phyloP scores from a whole-genome alignment of 148 eudicot genomes.

The Silene latifolia region DNA sequence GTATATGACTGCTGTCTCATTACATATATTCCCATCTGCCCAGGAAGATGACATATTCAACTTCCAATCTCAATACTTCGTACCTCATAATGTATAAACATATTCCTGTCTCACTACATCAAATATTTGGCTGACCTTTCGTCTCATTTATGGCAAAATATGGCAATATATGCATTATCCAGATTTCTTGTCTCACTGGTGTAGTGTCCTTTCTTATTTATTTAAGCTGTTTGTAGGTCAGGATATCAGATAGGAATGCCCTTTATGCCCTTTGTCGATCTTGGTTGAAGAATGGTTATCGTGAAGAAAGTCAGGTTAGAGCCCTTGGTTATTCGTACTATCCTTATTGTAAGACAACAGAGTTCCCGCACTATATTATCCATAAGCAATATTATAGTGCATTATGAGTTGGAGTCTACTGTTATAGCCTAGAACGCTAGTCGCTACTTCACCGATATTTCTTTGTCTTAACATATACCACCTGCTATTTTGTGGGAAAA shows the following conservation, averaged over 20 bases:
- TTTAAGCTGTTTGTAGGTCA: constrained; percentile 41
- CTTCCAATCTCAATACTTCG: neutral
- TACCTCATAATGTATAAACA: neutral
- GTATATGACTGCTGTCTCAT: neutral
- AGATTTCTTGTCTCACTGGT: neutral
- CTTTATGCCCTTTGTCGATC: constrained; percentile 78
- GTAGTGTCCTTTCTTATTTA: neutral
- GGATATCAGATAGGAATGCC: constrained; percentile 51
- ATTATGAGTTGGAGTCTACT: too few relatives aligned
- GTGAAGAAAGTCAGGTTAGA: constrained; percentile 60
- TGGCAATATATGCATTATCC: neutral
- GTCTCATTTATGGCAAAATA: neutral
- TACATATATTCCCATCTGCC: neutral
- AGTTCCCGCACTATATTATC: neutral
- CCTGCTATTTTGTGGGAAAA: too few relatives aligned
- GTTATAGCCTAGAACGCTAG: too few relatives aligned
- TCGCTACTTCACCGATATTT: too few relatives aligned
- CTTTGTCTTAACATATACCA: too few relatives aligned
- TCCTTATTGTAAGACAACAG: neutral
- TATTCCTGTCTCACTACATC: neutral
- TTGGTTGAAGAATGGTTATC: constrained; percentile 81
- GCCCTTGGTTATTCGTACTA: constrained; percentile 1
- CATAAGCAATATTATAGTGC: too few relatives aligned
- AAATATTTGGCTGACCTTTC: constrained; percentile 1
- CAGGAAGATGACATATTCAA: neutral